Percentiles rank a stretch among this genome's conserved stretches.
Conservation (phyloP, 306 rosid genomes). For the Medicago arabica region DNA sequence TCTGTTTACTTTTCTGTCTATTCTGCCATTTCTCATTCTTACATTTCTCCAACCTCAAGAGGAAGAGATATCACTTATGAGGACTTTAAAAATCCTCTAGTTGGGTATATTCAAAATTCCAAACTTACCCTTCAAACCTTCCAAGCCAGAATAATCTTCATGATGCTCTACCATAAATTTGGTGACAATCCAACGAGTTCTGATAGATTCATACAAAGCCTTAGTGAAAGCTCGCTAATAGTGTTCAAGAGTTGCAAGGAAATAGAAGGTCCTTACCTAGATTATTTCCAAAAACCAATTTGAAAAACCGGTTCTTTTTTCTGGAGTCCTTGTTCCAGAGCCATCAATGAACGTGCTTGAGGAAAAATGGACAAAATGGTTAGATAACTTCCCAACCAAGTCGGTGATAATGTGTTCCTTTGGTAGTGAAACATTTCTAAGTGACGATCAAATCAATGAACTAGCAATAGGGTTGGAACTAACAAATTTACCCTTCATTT, state of each 20-base stretch:
- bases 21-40: conserved; percentile 45
- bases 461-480: conserved; percentile 54
- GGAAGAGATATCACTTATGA: conserved; percentile 28
- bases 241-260: conserved; percentile 49
- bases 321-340: conserved; percentile 61
- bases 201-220: conserved; percentile 33
- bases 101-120: conserved; percentile 37
- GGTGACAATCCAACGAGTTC: conserved; percentile 33
- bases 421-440: conserved; percentile 61
- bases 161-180: conserved; percentile 37
- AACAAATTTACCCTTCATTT: conserved; percentile 49
- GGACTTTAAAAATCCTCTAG: conserved; percentile 49
- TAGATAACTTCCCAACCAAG: conserved; percentile 38
- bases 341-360: conserved; percentile 38
- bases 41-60: conserved; percentile 40
- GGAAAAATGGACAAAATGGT: conserved; percentile 50
- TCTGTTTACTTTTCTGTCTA: conserved; percentile 47
- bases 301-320: conserved; percentile 31
- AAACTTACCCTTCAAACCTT: conserved; percentile 38
- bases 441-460: conserved; percentile 48
- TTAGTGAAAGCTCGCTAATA: conserved; percentile 38
- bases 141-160: conserved; percentile 42
- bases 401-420: conserved; percentile 56
- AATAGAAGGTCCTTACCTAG: conserved; percentile 50
- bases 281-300: conserved; percentile 43